These are phyloP conservation scores for Epipyxis sp. DNA, from an alignment of 108 stramenopile species.

Conservation along the genomic window DNA sequence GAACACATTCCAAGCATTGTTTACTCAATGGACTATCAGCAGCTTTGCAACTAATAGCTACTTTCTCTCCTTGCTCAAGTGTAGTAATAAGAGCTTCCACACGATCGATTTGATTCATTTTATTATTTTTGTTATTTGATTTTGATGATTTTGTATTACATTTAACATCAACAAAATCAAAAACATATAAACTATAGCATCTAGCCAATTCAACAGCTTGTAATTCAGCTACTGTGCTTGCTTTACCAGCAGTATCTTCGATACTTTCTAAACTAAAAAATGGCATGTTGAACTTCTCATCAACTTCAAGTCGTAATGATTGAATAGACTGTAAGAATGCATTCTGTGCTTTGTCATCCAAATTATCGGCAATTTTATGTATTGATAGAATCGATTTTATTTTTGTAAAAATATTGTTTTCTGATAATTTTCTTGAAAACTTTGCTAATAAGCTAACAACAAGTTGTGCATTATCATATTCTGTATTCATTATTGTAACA, in stretches of 20 bases:
- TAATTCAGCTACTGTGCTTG: background rate
- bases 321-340: background rate
- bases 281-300: background rate
- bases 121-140: background rate
- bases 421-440: constrained; percentile 11
- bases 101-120: background rate
- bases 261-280: background rate
- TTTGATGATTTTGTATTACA: background rate
- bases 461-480: background rate
- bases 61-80: background rate
- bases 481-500: background rate
- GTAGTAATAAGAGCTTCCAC: background rate
- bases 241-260: background rate
- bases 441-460: background rate
- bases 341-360: background rate
- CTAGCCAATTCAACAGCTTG: background rate
- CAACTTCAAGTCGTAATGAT: background rate
- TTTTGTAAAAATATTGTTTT: background rate
- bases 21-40: background rate
- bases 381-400: background rate
- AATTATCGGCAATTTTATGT: background rate
- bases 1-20: background rate
- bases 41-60: background rate
- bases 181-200: background rate
- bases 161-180: background rate